Evolutionary conservation across 2,329 filamentous ascomycete genomes (phyloP).

Genomic region (Teratosphaeria gauchensis): DNA sequence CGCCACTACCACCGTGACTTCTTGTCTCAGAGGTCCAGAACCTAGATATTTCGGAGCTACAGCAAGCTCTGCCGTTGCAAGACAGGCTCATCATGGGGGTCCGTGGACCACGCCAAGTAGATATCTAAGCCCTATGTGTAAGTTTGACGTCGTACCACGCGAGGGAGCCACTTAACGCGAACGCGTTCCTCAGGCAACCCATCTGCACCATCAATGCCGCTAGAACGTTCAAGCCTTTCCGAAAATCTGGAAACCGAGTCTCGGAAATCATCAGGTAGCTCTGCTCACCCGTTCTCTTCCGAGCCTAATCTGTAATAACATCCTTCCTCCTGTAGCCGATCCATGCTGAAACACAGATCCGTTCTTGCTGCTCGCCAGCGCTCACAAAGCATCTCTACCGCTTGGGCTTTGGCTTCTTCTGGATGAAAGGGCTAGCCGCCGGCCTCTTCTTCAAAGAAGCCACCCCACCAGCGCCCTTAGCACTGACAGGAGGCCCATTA

Average conservation of each 20-base stretch:
- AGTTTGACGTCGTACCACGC: not conserved
- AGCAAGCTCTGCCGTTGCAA: not conserved
- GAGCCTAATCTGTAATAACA: not conserved
- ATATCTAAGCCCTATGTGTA: not conserved
- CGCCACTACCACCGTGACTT: not conserved
- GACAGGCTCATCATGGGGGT: not conserved
- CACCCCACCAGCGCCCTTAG: constrained; percentile 4
- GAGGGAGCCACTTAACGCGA: not conserved
- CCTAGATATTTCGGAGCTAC: not conserved
- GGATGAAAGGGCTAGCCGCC: constrained; percentile 18
- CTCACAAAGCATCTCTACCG: not conserved
- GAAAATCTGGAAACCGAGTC: not conserved
- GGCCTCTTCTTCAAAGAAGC: constrained; percentile 16
- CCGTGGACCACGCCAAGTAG: not conserved
- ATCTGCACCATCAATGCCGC: not conserved
- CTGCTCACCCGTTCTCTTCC: not conserved
- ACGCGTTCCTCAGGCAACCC: not conserved
- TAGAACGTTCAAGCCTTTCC: not conserved
- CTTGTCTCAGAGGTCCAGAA: not conserved
- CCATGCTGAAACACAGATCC: not conserved
- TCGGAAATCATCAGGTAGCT: not conserved
- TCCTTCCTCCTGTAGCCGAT: not conserved
- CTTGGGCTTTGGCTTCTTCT: constrained; percentile 11
- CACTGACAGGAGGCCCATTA: constrained; percentile 4
- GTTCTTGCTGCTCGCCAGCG: not conserved